Evolutionary conservation across 1,284 basidiomycete genomes (phyloP).

Genomic region (Wallemia mellicola): DNA sequence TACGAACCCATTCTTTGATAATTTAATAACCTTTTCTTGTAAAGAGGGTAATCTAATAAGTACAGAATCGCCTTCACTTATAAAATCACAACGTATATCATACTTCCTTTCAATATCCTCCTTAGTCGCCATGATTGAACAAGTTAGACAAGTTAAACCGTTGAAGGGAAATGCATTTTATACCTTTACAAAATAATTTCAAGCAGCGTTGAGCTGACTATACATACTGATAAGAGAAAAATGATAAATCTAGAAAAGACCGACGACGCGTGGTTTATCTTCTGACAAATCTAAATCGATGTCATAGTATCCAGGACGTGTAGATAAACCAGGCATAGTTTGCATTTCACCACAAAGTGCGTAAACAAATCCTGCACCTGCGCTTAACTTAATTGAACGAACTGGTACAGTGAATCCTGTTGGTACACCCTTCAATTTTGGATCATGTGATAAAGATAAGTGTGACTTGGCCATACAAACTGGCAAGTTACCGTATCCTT

Average conservation of each 20-base stretch:
- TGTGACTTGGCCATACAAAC: conserved; percentile 86
- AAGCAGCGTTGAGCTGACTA: not conserved
- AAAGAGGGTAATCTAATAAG: not conserved
- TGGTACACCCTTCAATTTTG: conserved; percentile 66
- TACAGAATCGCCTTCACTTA: not conserved
- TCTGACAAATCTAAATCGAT: conserved; percentile 15
- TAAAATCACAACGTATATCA: not conserved
- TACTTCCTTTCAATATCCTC: not conserved
- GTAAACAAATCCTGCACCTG: conserved; percentile 86
- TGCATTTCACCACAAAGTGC: conserved; percentile 41
- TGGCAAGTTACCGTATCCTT: conserved; percentile 50
- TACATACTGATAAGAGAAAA: not conserved
- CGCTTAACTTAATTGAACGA: conserved; percentile 56
- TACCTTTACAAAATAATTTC: not conserved
- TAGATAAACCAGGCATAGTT: conserved; percentile 89
- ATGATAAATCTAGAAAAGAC: too few species aligned
- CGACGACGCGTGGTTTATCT: not conserved
- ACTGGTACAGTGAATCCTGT: conserved; percentile 80
- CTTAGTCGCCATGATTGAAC: not conserved
- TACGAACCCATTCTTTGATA: conserved; percentile 1
- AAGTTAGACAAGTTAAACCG: not conserved
- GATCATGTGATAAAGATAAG: conserved; percentile 80
- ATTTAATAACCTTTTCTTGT: not conserved
- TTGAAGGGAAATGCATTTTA: not conserved
- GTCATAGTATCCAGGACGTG: conserved; percentile 41